These are phyloP conservation scores for Potentilla sterilis DNA, from an alignment of 306 rosid species.

Conservation along the genomic window DNA sequence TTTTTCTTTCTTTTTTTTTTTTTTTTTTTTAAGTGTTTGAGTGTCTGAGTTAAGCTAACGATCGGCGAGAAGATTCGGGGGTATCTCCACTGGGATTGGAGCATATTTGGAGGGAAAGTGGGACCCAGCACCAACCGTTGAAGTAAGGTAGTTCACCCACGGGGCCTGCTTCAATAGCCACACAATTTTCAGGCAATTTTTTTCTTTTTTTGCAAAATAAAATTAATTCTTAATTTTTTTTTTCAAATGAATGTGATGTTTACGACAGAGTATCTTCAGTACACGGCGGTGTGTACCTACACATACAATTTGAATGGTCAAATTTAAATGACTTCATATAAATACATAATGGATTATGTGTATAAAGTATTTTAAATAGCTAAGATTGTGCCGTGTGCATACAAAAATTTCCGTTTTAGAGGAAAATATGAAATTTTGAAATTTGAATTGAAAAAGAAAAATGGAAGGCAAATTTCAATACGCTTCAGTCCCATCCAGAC, in stretches of 20 bases:
- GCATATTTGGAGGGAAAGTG: conserved; percentile 39
- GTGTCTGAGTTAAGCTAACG: not conserved
- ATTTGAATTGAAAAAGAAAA: not conserved
- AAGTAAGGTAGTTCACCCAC: conserved; percentile 15
- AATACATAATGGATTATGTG: no score
- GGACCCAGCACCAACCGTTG: conserved; percentile 32
- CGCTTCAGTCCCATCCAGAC: not conserved
- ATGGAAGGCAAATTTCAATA: not conserved
- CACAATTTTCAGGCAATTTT: not conserved
- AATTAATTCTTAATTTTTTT: not conserved
- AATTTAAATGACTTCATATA: no score
- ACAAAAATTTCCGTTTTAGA: no score
- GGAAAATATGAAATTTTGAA: not conserved
- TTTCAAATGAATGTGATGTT: not conserved
- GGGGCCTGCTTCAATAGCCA: conserved; percentile 22
- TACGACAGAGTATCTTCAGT: no score
- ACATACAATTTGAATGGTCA: no score
- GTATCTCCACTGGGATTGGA: conserved; percentile 49
- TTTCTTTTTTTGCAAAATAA: not conserved
- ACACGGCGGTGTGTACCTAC: no score
- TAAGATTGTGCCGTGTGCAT: no score
- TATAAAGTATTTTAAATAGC: no score
- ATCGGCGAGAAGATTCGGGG: conserved; percentile 56
- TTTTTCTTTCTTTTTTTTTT: not conserved
- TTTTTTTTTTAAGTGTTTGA: not conserved